A percentile compares a stretch with the other conserved stretches of the same genome.
Conservation (phyloP, 768 basidiomycete species). For the Mycena crocata region DNA sequence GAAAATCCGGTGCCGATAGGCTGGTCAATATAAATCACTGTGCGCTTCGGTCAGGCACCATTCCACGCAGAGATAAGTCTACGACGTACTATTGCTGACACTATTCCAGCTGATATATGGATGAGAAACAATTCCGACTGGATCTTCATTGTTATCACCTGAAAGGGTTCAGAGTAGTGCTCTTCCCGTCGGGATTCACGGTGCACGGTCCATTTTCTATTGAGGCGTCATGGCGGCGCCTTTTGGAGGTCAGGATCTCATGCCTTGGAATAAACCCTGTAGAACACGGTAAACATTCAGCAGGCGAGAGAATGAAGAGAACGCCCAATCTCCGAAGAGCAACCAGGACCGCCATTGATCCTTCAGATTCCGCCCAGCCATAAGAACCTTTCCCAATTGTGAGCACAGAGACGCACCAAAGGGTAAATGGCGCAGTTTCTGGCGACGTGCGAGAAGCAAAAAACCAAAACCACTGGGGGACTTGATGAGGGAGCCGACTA, state of each 20-base stretch:
- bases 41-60: not conserved
- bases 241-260: not conserved
- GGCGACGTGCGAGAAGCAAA: conserved; percentile 72
- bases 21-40: conserved; percentile 80
- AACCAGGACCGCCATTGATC: conserved; percentile 67
- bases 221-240: not conserved
- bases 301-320: too few species aligned
- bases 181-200: conserved; percentile 64
- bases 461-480: conserved; percentile 78
- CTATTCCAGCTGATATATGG: conserved; percentile 68
- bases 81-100: conserved; percentile 64
- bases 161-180: conserved; percentile 69
- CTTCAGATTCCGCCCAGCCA: not conserved
- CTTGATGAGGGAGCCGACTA: not conserved
- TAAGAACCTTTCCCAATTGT: not conserved
- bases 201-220: conserved; percentile 73
- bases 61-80: not conserved
- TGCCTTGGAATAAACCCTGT: conserved; percentile 69
- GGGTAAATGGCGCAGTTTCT: conserved; percentile 72
- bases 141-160: conserved; percentile 49
- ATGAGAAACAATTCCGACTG: not conserved
- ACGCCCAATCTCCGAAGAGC: conserved; percentile 67
- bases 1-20: conserved; percentile 77
- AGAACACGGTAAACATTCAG: not conserved
- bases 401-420: conserved; percentile 56